Evolutionary conservation across 768 basidiomycete genomes (phyloP), one percentile per base, ranked within the genome.

Genomic region (Russula earlei): DNA sequence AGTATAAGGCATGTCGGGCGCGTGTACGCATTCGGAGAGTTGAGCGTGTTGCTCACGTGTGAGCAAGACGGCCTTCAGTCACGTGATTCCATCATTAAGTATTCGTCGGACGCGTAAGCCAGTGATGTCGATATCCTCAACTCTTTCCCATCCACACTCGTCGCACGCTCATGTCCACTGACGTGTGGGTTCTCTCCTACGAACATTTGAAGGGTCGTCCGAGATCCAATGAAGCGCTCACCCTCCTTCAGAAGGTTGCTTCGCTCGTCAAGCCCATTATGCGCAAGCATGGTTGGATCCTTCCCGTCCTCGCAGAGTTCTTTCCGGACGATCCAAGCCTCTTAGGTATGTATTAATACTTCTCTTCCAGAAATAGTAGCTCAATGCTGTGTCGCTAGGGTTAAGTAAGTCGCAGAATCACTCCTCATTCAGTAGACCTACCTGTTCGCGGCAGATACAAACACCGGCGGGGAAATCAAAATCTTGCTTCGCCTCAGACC

Each of bases 251-350:
- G 62, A 77, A 77, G 59, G 75, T 89, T 29, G 84, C 85, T 0
- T 83, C 84, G 1, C 75, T 90, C 47, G 91, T 95, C 48, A 94
- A 93, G 68, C 94, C 94, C 7, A 91, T 97, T 61, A 96, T 96
- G 93, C 75, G 83, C 55, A 89, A 84, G 62, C 85, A 85, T 62
- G 71, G 71, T 5, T 97, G 93, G 93, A 75, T 77, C 25, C 73
- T 91, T 25, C 85, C 87, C 25, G 75, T 81, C 1, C 79, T 91
- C n/a, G 73, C 82, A n/a, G 89, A 95, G 68, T 92, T 94, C 75
- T 91, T 87, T 63, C 91, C 91, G 5, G 79, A 82, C 10, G 79
- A 79, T 49, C 77, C 82, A 0, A 81, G 75, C 65, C 72, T 95
- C 19, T 71, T 91, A 29, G 91, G 91, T 87, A 60, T 61, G 84